These are phyloP conservation scores for Tetrapisispora phaffii DNA, from an alignment of 805 yeast species.

Conservation along the genomic window DNA sequence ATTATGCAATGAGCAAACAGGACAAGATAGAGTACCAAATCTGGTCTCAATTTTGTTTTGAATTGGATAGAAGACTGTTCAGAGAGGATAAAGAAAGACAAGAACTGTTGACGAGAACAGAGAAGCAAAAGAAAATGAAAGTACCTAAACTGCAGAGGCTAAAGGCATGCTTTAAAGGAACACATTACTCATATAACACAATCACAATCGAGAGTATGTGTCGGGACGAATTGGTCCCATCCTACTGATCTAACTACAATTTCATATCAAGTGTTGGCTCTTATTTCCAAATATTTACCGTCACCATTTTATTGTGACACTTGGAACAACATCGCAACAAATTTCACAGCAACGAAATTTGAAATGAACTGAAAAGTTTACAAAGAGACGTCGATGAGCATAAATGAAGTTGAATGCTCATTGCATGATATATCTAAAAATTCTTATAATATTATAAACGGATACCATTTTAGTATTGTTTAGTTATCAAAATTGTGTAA, in stretches of 20 bases:
- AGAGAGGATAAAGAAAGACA: conserved; percentile 10
- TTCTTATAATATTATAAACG: no score
- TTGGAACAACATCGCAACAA: neutral
- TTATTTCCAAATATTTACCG: neutral
- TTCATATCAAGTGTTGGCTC: no score
- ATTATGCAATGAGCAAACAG: conserved; percentile 4
- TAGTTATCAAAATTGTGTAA: neutral
- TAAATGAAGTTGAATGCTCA: neutral
- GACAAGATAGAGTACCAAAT: conserved; percentile 9
- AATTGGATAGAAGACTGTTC: conserved; percentile 7
- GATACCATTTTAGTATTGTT: neutral
- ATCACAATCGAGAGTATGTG: neutral
- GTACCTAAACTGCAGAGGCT: neutral
- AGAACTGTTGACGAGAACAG: neutral
- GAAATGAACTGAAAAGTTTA: neutral
- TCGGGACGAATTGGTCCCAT: neutral
- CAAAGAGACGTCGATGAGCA: neutral
- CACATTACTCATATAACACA: neutral
- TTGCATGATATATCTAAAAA: no score
- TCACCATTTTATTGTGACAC: neutral
- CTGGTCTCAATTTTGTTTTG: conserved; percentile 11
- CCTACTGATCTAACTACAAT: neutral
- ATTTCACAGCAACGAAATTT: neutral
- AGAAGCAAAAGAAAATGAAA: neutral
- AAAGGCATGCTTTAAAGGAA: neutral